Evolutionary conservation across 306 rosid species (phyloP), one percentile per base, ranked within the genome.

Genomic region (Rosa persica): DNA sequence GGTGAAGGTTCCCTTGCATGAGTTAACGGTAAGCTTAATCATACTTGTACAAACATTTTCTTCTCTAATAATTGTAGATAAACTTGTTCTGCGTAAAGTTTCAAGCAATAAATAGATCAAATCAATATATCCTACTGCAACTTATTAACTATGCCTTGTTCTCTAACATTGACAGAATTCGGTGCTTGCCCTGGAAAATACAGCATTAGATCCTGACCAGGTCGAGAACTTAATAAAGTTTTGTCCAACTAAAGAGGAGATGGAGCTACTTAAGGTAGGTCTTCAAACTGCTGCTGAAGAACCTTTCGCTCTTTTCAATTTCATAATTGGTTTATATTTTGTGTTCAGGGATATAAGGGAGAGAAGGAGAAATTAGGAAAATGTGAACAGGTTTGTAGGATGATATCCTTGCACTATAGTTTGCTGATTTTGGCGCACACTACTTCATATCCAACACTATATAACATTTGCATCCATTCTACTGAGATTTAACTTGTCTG

Each of bases 231-330:
- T 94, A 70, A 83, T 94, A 78, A 94, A 94, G 87, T 94, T 90
- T 78, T 92, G 98, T 84, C 98, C 98, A 36, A 88, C 92, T 30
- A 87, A 90, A 86, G 97, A 92, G 93, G 98, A 94, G 88, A 92
- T 94, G 86, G 94, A 94, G 82, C 51, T 88, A 77, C 89, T 94
- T 62, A 94, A 90, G 98, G 98, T 94, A 62, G 49, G 87, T 67
- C 68, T 77, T 70, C 55, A 67, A 42, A 49, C 58, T 64, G 62
- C n/a, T 25, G 15, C 43, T 8, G 19, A 2, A 61, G 42, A 69
- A 65, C n/a, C n/a, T 30, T 16, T 30, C 43, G 16, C 65, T 51
- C 75, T 76, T 84, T 78, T 70, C 75, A 73, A 78, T 74, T 73
- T 80, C 68, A 30, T 79, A 30, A 43, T 75, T 58, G 72, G 84